These are phyloP conservation scores for Aspergillus cejpii DNA, from an alignment of 2,329 filamentous ascomycete genomes.

Conservation along the genomic window DNA sequence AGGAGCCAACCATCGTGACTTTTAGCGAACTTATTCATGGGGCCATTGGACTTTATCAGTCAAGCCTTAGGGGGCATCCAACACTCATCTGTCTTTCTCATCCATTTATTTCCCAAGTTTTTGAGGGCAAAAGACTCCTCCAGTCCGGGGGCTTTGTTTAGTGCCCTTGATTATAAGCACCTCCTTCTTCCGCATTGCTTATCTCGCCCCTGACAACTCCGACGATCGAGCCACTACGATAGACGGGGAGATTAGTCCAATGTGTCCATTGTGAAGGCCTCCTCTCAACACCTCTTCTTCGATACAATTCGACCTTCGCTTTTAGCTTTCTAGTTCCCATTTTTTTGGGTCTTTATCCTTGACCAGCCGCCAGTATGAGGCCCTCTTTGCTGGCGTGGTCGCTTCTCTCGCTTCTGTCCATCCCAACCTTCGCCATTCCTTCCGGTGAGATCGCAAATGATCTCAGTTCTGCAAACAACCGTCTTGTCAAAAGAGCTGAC, in stretches of 20 bases:
- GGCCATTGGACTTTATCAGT: neutral
- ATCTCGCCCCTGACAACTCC: slow-evolving; percentile 6
- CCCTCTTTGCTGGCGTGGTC: slow-evolving; percentile 34
- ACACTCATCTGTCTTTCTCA: neutral
- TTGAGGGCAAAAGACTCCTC: neutral
- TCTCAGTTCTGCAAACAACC: slow-evolving; percentile 14
- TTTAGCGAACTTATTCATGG: neutral
- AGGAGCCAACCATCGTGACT: slow-evolving; percentile 1
- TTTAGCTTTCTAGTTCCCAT: slow-evolving; percentile 11
- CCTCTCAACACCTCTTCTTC: slow-evolving; percentile 14
- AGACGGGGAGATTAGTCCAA: slow-evolving; percentile 15
- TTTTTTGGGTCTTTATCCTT: slow-evolving; percentile 15
- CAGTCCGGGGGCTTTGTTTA: neutral
- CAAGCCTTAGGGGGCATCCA: neutral
- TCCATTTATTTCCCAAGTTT: neutral
- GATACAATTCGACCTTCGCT: slow-evolving; percentile 18
- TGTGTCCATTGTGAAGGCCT: slow-evolving; percentile 29
- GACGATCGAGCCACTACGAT: slow-evolving; percentile 8
- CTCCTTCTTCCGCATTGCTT: slow-evolving; percentile 1
- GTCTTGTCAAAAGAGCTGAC: slow-evolving; percentile 26
- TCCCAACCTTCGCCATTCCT: slow-evolving; percentile 29
- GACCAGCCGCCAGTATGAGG: slow-evolving; percentile 29
- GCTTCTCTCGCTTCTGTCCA: slow-evolving; percentile 33
- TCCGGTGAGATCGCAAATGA: slow-evolving; percentile 14
- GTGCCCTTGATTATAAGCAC: neutral